A percentile compares a stretch with the other conserved stretches of the same genome.
These are phyloP conservation scores for Termitomyces sp. DNA, from an alignment of 768 basidiomycete species.

Conservation along the genomic window DNA sequence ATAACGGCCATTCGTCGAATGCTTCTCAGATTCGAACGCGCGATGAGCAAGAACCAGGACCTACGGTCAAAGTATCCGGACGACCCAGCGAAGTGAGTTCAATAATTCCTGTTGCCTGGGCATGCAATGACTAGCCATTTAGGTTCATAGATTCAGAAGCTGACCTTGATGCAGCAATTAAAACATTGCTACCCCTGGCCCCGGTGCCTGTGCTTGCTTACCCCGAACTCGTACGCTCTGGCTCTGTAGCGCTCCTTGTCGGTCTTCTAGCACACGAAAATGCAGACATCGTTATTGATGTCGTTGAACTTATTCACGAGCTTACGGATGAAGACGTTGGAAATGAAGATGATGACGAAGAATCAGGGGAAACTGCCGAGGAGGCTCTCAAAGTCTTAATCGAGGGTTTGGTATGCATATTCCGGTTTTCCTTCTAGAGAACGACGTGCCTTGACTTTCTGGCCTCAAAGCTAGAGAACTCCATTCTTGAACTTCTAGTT, in stretches of 20 bases:
- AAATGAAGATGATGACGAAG: slow-evolving; percentile 64
- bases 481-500: slow-evolving; percentile 82
- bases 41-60: slow-evolving; percentile 92
- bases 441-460: slow-evolving; percentile 4
- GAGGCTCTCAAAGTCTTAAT: slow-evolving; percentile 72
- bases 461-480: slow-evolving; percentile 62
- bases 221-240: slow-evolving; percentile 81
- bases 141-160: slow-evolving; percentile 99
- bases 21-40: slow-evolving; percentile 78
- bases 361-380: slow-evolving; percentile 56
- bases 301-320: slow-evolving; percentile 88
- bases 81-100: slow-evolving; percentile 78
- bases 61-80: slow-evolving; percentile 93
- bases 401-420: slow-evolving; percentile 60
- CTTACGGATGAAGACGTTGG: slow-evolving; percentile 95
- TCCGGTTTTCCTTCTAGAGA: background rate
- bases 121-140: background rate
- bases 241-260: slow-evolving; percentile 62
- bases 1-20: slow-evolving; percentile 67
- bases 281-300: slow-evolving; percentile 93
- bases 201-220: slow-evolving; percentile 82
- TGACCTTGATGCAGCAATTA: slow-evolving; percentile 84
- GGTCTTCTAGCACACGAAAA: slow-evolving; percentile 95
- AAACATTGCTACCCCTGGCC: slow-evolving; percentile 82
- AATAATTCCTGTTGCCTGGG: background rate